Base-by-base conservation (phyloP, 306 rosid genomes). In the Erythrophleum fordii region DNA sequence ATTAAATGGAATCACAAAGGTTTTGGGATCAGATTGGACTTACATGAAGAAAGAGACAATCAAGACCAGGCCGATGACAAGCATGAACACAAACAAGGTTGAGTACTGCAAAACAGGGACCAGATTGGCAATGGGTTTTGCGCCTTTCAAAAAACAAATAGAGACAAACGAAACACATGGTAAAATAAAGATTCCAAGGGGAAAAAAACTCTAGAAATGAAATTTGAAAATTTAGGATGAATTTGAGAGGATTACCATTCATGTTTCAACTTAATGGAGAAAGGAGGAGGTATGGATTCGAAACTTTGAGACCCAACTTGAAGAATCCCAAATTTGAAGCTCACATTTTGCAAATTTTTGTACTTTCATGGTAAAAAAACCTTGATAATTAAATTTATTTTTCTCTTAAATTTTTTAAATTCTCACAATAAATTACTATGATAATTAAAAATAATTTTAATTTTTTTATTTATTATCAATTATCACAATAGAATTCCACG, bases 41-140 rank as follows among this genome's bases (percentile, higher is more conserved):
- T 73, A 93, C 99, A 96, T 92, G 90, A 96, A 91, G 94, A 96
- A 96, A 35, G 94, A 92, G 26, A 98, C 97, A 37, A 98, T 90
- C 73, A 96, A 48, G 69, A 93, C 17, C 83, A 96, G 99, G 25
- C 99, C 98, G 79, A 96, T 73, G 60, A 91, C 83, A 76, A 96
- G 91, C 77, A 89, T 90, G 55, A 89, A 35, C 28, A 88, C 87
- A 84, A 97, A 90, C 26, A 96, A 90, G n/a, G 93, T 88, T 2
- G 98, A 98, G 86, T 92, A 96, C 91, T 89, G 84, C 18, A 93
- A 83, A 76, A 86, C 97, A 9, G 98, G 88, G 20, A 96, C 89
- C 6, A 98, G 99, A 87, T 98, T 92, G 75, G 92, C 16, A 78
- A 96, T 90, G 52, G 99, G 84, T 86, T 88, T 96, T 77, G 97